Evolutionary conservation across 257 asterid genomes (phyloP).

Genomic region (Penstemon newberryi): DNA sequence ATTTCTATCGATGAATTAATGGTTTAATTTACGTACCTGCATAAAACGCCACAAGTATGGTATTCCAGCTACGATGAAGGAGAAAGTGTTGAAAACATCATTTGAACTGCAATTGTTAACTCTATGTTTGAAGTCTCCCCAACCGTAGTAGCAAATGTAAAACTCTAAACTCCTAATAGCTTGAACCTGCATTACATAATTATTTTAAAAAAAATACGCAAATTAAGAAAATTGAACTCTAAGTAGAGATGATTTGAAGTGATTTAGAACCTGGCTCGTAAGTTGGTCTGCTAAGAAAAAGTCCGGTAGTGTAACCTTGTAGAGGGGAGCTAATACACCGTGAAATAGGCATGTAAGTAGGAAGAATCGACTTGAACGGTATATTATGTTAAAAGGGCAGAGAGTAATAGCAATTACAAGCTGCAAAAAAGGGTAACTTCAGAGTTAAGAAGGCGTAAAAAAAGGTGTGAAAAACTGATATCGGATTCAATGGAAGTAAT

Average conservation of each 20-base stretch:
- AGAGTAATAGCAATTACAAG: slow-evolving; percentile 37
- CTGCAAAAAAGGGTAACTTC: slow-evolving; percentile 32
- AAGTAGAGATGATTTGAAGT: background rate
- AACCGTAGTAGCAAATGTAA: slow-evolving; percentile 59
- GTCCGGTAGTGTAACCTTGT: slow-evolving; percentile 54
- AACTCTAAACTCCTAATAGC: slow-evolving; percentile 59
- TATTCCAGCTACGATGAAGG: slow-evolving; percentile 44
- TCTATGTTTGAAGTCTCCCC: slow-evolving; percentile 58
- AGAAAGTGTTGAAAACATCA: slow-evolving; percentile 43
- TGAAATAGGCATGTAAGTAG: slow-evolving; percentile 40
- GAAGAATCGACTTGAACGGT: slow-evolving; percentile 58
- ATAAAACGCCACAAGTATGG: slow-evolving; percentile 55
- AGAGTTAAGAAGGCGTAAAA: background rate
- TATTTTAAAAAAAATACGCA: background rate
- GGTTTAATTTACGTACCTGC: slow-evolving; percentile 37
- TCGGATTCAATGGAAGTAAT: background rate
- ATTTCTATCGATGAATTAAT: no score
- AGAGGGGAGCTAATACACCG: slow-evolving; percentile 55
- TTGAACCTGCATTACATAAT: slow-evolving; percentile 41
- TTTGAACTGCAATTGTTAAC: slow-evolving; percentile 38
- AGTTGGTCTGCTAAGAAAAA: slow-evolving; percentile 57
- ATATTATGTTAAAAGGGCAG: slow-evolving; percentile 51
- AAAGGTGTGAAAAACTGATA: background rate
- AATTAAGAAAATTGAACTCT: background rate
- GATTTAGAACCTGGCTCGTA: slow-evolving; percentile 50